Evolutionary conservation across 192 early-diverging fungal species (phyloP), one percentile per base, ranked within the genome.

Genomic region (Mortierella antarctica): DNA sequence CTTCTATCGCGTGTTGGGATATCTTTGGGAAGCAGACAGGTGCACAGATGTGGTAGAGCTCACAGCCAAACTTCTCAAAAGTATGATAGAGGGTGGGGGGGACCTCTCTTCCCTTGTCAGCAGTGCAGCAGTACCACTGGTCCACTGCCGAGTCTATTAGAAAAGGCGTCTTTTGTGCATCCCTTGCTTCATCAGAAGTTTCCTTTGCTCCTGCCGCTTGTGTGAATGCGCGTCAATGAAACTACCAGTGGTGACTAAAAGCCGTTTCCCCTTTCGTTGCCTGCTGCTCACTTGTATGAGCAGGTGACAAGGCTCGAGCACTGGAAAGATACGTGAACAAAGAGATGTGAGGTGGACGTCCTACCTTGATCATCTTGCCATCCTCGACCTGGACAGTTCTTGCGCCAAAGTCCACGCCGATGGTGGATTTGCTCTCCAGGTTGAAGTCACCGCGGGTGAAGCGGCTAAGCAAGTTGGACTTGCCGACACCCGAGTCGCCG

Each of bases 321-420:
- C 62, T 18, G 31, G 2, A 60, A 52, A 21, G 51, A 14, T 6
- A 59, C 4, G 60, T 41, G 31, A 57, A 2, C 12, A n/a, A 63
- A 17, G 13, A 70, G 6, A 31, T 21, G 31, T n/a, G 40, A 5
- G 42, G 40, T 53, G 51, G 47, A n/a, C 15, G 21, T 14, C 20
- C 53, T 54, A 96, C 96, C 88, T 98, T 99, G 85, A 99, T 96
- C 48, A 93, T 96, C 89, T 99, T 99, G 67, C 90, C 89, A 60
- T 99, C 96, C 55, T 80, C 74, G 18, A 82, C 80, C 23, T 82
- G 73, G 48, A 82, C 80, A 21, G 80, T 76, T 67, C 80, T 73
- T 18, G 80, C 74, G 21, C 73, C 70, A 20, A 86, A 73, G 46
- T 86, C 85, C 1, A 86, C 65, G 6, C 85, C 85, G 50, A 86